Evolutionary conservation across 192 early-diverging fungal species (phyloP), one percentile per base, ranked within the genome.

Genomic region (Rhizophagus sp.): DNA sequence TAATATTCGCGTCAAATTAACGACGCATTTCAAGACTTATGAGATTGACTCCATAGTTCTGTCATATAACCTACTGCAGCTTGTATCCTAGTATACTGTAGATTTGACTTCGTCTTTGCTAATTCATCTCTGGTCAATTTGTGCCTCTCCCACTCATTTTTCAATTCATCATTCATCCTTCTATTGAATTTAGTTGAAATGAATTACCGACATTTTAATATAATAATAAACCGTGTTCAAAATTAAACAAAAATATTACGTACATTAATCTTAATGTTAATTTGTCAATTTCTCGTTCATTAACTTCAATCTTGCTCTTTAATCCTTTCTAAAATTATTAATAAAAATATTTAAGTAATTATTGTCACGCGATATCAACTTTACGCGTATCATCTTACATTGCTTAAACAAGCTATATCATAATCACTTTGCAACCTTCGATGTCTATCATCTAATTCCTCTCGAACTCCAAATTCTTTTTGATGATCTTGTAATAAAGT

Each of bases 401-500:
- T 63, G 3, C 19, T 73, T 11, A 62, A 33, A n/a, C 61, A 64
- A 12, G 70, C 8, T 24, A 69, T 52, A 30, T 80, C 78, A 49
- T 77, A 52, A 63, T 83, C 82, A 19, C 75, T 83, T 61, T 77
- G 78, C 13, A 70, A 50, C 27, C 33, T 47, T 66, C 70, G 57
- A 84, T 82, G 4, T 78, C 79, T 34, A 79, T 79, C 30, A 66
- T 57, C 10, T 34, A 82, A 19, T 13, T 82, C 79, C 7, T 82
- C 68, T 33, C 76, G 75, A 57, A 4, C 17, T 57, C 19, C 52
- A 22, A 19, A 57, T 19, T 17, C 52, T 22, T 61, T 83, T 97
- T 72, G 97, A 96, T 24, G 96, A 92, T 25, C 96, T 97, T 85
- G 93, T 98, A 30, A 95, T 57, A 57, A 57, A 7, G 52, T 22